Base-by-base conservation (phyloP, 176 grass and related monocot species). In the Ensete glaucum region DNA sequence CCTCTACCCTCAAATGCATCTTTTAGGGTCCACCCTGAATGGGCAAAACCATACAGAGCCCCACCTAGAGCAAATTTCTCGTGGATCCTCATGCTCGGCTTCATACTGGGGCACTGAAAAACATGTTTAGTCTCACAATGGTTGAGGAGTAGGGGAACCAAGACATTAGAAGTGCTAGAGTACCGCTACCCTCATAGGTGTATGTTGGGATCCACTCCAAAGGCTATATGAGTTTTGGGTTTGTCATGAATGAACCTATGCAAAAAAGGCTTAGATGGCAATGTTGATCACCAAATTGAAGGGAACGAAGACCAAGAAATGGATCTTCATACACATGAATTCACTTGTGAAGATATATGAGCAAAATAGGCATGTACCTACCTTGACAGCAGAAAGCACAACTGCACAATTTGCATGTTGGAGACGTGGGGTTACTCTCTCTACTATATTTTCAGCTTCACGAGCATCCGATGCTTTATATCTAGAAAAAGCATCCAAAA, bases 381-480 rank as follows among this genome's bases (percentile, higher is more conserved):
- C 95, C 87, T 94, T 99, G 76, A 99, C 95, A 71, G 95, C 90
- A 87, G 90, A 94, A 79, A 99, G 90, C 57, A 99, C 95, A 82
- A 99, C 95, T 1, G 95, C 95, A 88, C 95, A 99, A 76, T 99
- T 99, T 80, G 95, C 95, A 88, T 99, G 95, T 80, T 99, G 95
- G 51, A 99, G 95, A 85, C 95, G 90, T 27, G 95, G 95, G 43
- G 90, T 91, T 85, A 99, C 83, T 77, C 93, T 72, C 68, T 97
- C 93, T 54, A 94, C 95, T 84, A 85, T 91, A 80, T 91, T 91
- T 78, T 99, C 90, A 20, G 90, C 88, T 84, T 99, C 95, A 73
- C 95, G 92, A 14, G 86, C 82, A 91, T 99, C 90, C 62, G 88
- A 74, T 20, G 88, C 86, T 89, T 85, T 93, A 77, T 91, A 98